These are phyloP conservation scores for Fusarium temperatum DNA, from an alignment of 2,329 filamentous ascomycete species.

Conservation along the genomic window DNA sequence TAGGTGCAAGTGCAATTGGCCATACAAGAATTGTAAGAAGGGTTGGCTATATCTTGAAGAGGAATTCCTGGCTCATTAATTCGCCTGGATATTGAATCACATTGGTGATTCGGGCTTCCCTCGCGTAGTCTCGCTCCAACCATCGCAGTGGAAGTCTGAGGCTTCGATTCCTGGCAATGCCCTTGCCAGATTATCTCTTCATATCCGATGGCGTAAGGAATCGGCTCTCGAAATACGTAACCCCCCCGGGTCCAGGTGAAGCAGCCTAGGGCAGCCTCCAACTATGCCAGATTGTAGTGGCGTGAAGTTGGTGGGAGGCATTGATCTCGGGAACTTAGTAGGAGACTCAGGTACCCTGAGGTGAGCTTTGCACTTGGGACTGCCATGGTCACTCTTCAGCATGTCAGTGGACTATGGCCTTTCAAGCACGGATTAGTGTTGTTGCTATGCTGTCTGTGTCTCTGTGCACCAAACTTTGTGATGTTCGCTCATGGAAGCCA, in stretches of 20 bases:
- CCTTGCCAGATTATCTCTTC: background rate
- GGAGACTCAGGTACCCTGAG: background rate
- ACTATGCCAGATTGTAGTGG: background rate
- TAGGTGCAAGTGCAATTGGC: background rate
- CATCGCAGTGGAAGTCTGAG: background rate
- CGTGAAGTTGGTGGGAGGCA: background rate
- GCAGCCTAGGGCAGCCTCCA: background rate
- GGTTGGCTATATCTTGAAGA: too few species aligned
- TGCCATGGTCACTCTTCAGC: background rate
- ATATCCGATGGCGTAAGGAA: too few species aligned
- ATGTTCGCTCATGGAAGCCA: background rate
- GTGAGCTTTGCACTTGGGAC: too few species aligned
- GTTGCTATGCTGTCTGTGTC: background rate
- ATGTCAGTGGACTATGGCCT: background rate
- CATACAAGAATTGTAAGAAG: background rate
- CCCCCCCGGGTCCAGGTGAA: background rate
- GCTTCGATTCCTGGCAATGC: background rate
- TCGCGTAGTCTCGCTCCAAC: background rate
- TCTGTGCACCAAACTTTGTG: background rate
- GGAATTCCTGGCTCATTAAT: rapidly evolving
- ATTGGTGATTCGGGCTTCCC: background rate
- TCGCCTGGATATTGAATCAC: too few species aligned
- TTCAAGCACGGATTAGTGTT: rapidly evolving
- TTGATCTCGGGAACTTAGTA: background rate
- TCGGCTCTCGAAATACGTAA: background rate